Evolutionary conservation across 78 protist species (phyloP).

Genomic region (Dictyostelium purpureum): DNA sequence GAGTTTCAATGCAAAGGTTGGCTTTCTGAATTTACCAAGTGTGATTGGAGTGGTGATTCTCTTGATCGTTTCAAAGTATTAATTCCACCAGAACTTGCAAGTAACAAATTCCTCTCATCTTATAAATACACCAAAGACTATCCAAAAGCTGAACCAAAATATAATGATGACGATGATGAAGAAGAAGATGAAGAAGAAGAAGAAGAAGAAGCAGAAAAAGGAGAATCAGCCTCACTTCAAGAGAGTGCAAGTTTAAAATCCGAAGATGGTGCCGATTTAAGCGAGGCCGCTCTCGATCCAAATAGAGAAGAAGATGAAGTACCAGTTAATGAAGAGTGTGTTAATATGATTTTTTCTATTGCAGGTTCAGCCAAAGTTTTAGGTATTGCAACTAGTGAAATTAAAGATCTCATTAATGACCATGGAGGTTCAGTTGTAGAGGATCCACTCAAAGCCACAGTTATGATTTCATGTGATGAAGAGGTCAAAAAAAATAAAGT

Average conservation of each 20-base stretch:
- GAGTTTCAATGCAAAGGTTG: slow-evolving; percentile 72
- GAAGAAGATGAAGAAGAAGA: slow-evolving; percentile 71
- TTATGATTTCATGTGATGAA: slow-evolving; percentile 49
- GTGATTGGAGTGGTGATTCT: slow-evolving; percentile 28
- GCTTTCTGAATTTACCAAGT: slow-evolving; percentile 26
- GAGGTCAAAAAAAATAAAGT: neutral
- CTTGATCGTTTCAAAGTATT: slow-evolving; percentile 6
- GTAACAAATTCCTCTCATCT: neutral
- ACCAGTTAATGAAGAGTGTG: slow-evolving; percentile 40
- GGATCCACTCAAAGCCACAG: neutral
- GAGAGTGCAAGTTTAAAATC: neutral
- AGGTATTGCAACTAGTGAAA: slow-evolving; percentile 6
- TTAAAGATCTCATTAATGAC: neutral
- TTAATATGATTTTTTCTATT: slow-evolving; percentile 50
- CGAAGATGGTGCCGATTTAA: neutral
- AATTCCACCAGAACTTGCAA: slow-evolving; percentile 13
- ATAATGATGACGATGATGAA: neutral
- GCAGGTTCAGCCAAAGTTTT: slow-evolving; percentile 56
- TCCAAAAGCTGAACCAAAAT: slow-evolving; percentile 19
- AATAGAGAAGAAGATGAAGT: slow-evolving; percentile 65
- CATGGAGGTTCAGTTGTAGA: slow-evolving; percentile 81
- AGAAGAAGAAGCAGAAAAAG: neutral
- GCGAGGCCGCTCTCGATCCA: neutral
- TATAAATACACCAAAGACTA: slow-evolving; percentile 42
- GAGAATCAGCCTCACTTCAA: neutral